Base-by-base conservation (phyloP, 345 rosid species). In the Carallia brachiata region DNA sequence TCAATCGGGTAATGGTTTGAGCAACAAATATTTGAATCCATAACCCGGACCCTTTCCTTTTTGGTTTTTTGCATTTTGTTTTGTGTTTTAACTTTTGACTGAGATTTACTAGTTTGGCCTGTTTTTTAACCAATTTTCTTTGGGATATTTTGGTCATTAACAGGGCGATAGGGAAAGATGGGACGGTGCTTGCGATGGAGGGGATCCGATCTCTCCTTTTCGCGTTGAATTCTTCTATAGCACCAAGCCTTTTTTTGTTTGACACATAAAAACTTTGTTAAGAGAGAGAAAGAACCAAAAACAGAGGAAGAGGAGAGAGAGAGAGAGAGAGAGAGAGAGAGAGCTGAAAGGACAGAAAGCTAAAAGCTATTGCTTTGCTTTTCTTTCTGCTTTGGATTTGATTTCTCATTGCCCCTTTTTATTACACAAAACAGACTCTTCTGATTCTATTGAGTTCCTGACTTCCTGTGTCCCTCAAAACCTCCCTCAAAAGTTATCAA, bases 121-220 rank as follows among this genome's bases (percentile, higher is more conserved):
- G 23, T 23, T 27, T 23, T 54, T 66, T 36, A 9, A 36, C 31
- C 23, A n/a, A 4, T 28, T 53, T 57, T 23, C 40, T 72, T 60
- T 18, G 62, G 72, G 78, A 63, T 68, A 63, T 23, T 61, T 76
- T 67, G 31, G 76, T 63, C 54, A 67, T 1, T 63, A 72, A 61
- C 0, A 23, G 23, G 23, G 23, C 23, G 23, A 23, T 23, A 23
- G 23, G 23, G 23, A 23, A 23, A 23, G 23, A 63, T 19, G 30
- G 39, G 63, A 37, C 67, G 75, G 71, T 50, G 66, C 52, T 71
- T 71, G 65, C 62, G 73, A 73, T 80, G 75, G 65, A 80, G 82
- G 69, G 82, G 82, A 82, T 83, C 83, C 69, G 57, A 79, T 79
- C 76, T 83, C 76, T 80, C 79, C 62, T 66, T 81, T 83, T 77